Base-by-base conservation (phyloP, 2,329 filamentous ascomycete genomes). In the Lojkania enalia region DNA sequence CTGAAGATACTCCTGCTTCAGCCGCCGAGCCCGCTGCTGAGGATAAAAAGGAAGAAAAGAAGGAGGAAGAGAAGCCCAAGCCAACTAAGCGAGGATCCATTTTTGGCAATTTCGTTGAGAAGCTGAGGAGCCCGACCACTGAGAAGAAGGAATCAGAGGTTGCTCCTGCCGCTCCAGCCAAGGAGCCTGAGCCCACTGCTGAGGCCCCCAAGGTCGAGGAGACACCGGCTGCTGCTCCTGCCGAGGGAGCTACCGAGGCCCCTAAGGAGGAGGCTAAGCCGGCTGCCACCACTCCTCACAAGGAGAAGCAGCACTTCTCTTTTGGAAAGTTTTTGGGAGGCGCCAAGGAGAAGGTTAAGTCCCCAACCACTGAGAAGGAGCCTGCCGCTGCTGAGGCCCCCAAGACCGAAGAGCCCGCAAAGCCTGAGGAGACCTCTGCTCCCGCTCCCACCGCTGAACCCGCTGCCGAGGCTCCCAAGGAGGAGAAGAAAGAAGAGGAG, bases 61-160 rank as follows among this genome's bases (percentile, higher is more conserved):
- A 77, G 53, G 73, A 70, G 32, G 59, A 60, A 48, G 60, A 66
- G 50, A 70, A 70, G 59, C 69, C 78, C 58, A 90, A 89, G 83
- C 71, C 71, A 36, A 79, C 82, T 72, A 95, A 95, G 87, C 88
- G 90, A 71, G 84, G 84, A 73, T 94, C 88, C 56, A 85, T 91
- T 63, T 95, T 95, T 73, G 83, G 83, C 61, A 85, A 83, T 64
- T 84, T 88, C 67, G 81, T 79, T 73, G 87, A 89, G 58, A 72
- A 72, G 66, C 64, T 77, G 44, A 74, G 72, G 66, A 74, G 71
- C 65, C 75, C 75, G 9, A 70, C 68, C 25, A 66, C 66, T 50
- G 75, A 78, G 81, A 92, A 92, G 79, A 85, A 87, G 70, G 85
- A 85, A 54, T 78, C 83, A 59, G 85, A 87, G 65, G 77, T 81